A percentile compares a stretch with the other conserved stretches of the same genome.
Conservation (phyloP, 129 eudicot genomes). For the Flaveria linearis region DNA sequence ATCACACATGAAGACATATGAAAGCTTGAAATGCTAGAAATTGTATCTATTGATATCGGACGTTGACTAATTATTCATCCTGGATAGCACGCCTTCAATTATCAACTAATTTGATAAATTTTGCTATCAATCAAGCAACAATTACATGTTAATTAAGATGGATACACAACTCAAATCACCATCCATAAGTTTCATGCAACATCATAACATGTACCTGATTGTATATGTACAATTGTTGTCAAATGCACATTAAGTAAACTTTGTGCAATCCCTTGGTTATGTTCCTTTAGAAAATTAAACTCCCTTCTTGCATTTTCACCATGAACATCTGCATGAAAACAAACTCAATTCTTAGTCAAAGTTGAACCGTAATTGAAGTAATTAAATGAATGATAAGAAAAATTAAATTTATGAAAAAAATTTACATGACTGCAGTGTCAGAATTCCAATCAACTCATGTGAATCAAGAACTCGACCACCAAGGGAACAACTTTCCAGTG, state of each 20-base stretch:
- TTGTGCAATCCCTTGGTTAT: slow-evolving; percentile 40
- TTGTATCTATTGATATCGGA: no score
- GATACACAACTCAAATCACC: background rate
- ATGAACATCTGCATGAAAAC: slow-evolving; percentile 57
- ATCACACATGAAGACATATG: no score
- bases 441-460: slow-evolving; percentile 53
- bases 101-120: no score
- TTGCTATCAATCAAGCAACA: no score
- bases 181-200: background rate
- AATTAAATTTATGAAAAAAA: background rate
- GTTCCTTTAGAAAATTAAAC: slow-evolving; percentile 33
- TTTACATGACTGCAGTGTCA: background rate
- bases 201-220: slow-evolving; percentile 49
- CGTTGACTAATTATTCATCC: no score
- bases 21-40: no score
- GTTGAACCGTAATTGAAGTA: background rate
- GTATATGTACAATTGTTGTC: slow-evolving; percentile 64
- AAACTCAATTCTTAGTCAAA: background rate
- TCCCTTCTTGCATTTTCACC: slow-evolving; percentile 72
- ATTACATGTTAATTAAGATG: no score
- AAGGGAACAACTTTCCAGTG: slow-evolving; percentile 60
- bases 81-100: no score
- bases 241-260: slow-evolving; percentile 50
- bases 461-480: slow-evolving; percentile 63
- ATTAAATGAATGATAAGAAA: background rate